Conservation (phyloP, 2,329 filamentous ascomycete genomes). For the Aspergillus chevalieri region DNA sequence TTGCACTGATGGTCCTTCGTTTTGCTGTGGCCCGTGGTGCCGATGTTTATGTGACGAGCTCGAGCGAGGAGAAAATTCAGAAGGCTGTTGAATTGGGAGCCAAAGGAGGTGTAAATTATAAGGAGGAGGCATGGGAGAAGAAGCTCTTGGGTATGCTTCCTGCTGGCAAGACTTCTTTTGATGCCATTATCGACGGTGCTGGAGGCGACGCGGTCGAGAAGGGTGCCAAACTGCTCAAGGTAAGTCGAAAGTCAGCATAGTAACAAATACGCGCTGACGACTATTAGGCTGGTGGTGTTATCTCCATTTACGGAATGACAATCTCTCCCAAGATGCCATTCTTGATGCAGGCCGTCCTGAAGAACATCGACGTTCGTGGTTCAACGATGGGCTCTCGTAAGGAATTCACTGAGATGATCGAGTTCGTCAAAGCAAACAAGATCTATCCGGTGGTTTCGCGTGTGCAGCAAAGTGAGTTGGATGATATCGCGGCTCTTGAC, state of each 20-base stretch:
- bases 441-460: conserved; percentile 73
- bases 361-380: conserved; percentile 80
- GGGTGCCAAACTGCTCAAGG: conserved; percentile 63
- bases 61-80: conserved; percentile 67
- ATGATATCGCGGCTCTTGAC: conserved; percentile 73
- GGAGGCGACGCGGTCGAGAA: conserved; percentile 76
- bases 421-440: conserved; percentile 67
- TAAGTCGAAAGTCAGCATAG: conserved; percentile 19
- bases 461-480: conserved; percentile 61
- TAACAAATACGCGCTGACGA: conserved; percentile 9
- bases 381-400: conserved; percentile 85
- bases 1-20: conserved; percentile 73
- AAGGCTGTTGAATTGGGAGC: conserved; percentile 67
- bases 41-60: conserved; percentile 75
- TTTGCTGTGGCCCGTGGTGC: conserved; percentile 71
- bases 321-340: conserved; percentile 78
- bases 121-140: conserved; percentile 73
- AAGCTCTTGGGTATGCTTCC: conserved; percentile 56
- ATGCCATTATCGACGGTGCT: conserved; percentile 85
- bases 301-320: conserved; percentile 89
- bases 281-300: conserved; percentile 64
- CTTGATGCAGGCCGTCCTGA: conserved; percentile 73
- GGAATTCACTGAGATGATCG: conserved; percentile 88
- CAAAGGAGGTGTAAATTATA: conserved; percentile 75
- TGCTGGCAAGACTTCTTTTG: conserved; percentile 61